phyloP scores from a whole-genome alignment of 2,329 filamentous ascomycete species.

The Phaeosphaeriaceae sp. region DNA sequence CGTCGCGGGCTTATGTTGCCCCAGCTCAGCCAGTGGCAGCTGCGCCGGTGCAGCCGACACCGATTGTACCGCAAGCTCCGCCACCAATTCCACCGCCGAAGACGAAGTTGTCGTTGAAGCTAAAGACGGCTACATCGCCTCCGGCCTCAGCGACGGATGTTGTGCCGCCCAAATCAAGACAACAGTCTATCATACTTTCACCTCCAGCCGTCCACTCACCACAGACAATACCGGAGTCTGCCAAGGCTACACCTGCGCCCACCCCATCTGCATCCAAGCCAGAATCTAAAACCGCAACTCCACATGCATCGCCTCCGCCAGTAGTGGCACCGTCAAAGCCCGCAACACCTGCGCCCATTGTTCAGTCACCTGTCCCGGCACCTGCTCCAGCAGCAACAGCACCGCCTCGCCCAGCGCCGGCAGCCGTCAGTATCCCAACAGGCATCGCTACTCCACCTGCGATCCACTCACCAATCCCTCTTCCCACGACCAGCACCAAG shows the following conservation, averaged over 20 bases:
- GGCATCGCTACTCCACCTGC: conserved; percentile 25
- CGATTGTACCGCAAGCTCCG: conserved; percentile 1
- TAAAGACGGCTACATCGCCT: conserved; percentile 19
- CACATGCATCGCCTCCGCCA: conserved; percentile 19
- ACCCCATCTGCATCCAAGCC: conserved; percentile 14
- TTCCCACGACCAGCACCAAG: conserved; percentile 32
- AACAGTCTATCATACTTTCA: conserved; percentile 21
- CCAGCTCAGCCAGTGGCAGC: conserved; percentile 13
- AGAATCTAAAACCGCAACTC: conserved; percentile 24
- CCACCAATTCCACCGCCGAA: conserved; percentile 8
- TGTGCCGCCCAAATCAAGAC: conserved; percentile 12
- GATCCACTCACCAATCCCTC: conserved; percentile 33
- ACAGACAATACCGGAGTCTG: conserved; percentile 22
- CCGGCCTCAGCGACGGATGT: conserved; percentile 17
- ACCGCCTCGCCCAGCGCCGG: conserved; percentile 12
- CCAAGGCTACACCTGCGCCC: conserved; percentile 22
- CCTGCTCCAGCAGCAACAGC: conserved; percentile 14
- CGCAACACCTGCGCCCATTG: conserved; percentile 23
- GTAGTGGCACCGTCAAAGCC: conserved; percentile 17
- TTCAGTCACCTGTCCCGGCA: conserved; percentile 13
- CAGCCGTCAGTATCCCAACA: conserved; percentile 23
- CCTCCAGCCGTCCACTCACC: conserved; percentile 24
- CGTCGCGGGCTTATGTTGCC: background rate
- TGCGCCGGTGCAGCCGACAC: conserved; percentile 5
- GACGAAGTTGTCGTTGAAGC: conserved; percentile 32